Conservation (phyloP, 176 grass and related monocot species). For the Musa itinerans region DNA sequence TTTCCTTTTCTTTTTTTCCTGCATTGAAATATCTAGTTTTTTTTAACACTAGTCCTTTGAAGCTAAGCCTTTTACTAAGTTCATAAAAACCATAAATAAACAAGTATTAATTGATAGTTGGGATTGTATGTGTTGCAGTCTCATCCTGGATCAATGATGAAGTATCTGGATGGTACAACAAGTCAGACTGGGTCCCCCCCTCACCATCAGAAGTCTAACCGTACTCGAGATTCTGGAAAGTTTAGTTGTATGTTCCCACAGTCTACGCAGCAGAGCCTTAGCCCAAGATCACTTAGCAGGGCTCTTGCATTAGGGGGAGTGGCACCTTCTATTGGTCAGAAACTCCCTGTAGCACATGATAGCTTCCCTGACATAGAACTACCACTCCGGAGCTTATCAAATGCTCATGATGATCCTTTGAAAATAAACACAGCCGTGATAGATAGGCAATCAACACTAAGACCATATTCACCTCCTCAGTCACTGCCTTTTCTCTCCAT, state of each 20-base stretch:
- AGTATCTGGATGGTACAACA: conserved; percentile 34
- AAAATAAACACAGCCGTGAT: conserved; percentile 28
- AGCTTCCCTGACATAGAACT: conserved; percentile 35
- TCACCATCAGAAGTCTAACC: conserved; percentile 41
- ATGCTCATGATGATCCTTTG: conserved; percentile 33
- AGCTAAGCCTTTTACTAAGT: neutral
- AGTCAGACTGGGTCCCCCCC: conserved; percentile 31
- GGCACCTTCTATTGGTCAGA: conserved; percentile 10
- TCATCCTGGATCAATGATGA: conserved; percentile 33
- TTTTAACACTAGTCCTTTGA: neutral
- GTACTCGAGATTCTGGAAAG: conserved; percentile 26
- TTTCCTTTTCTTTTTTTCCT: neutral
- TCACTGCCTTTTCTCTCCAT: conserved; percentile 23
- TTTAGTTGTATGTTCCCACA: conserved; percentile 24
- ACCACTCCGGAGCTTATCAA: conserved; percentile 30
- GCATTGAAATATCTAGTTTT: neutral
- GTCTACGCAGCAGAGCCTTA: conserved; percentile 41
- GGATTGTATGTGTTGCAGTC: conserved; percentile 34
- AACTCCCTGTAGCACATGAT: neutral
- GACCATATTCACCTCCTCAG: conserved; percentile 25
- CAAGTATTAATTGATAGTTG: neutral
- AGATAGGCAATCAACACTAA: conserved; percentile 29
- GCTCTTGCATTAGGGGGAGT: conserved; percentile 33
- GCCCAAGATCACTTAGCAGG: conserved; percentile 36
- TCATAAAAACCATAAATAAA: neutral